Evolutionary conservation across 2,329 filamentous ascomycete species (phyloP), one percentile per base, ranked within the genome.

Genomic region (Aspergillus terreus): DNA sequence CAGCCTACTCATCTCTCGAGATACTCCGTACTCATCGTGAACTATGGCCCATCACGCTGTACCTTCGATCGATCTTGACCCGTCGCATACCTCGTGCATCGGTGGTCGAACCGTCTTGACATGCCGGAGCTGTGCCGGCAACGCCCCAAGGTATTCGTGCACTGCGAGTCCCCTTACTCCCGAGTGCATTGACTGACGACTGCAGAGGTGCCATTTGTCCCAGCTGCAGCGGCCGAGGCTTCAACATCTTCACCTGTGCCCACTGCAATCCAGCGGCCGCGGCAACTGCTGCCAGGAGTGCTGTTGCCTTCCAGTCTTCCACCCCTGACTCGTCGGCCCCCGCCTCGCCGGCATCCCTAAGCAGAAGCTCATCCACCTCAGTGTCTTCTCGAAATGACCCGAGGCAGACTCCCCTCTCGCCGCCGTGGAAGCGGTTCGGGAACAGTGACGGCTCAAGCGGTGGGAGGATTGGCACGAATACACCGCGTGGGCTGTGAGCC

Each of bases 51-150:
- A 52, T 32, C 51, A 57, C 11, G 49, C 52, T 6, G 12, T 49
- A 19, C 53, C 58, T 11, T 32, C 58, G 17, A 21, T 63, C 35
- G 46, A 59, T 23, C 59, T 69, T 4, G 68, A 71, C 44, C 68
- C 68, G 2, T 52, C 56, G 4, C 68, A 70, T 44, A 63, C 56
- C 6, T 65, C 63, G 10, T 71, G 69, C 56, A 63, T 67, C 32
- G 64, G 68, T 11, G 68, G 69, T 3, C 59, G 58, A 40, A 67
- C 62, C 4, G 65, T 69, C 21, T 6, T 65, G 12, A 71, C 68
- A 42, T 71, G 69, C 53, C 61, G 61, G n/a, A 55, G 54, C 42
- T 71, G 69, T 44, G 69, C 69, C 15, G 69, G 69, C 0, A 69
- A 71, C 53, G 66, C 68, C 48, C 68, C 68, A 21, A 65, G 69